Percentiles rank a stretch among this genome's conserved stretches.
These are phyloP conservation scores for Dactylellina haptotyla DNA, from an alignment of 2,329 filamentous ascomycete species.

Conservation along the genomic window DNA sequence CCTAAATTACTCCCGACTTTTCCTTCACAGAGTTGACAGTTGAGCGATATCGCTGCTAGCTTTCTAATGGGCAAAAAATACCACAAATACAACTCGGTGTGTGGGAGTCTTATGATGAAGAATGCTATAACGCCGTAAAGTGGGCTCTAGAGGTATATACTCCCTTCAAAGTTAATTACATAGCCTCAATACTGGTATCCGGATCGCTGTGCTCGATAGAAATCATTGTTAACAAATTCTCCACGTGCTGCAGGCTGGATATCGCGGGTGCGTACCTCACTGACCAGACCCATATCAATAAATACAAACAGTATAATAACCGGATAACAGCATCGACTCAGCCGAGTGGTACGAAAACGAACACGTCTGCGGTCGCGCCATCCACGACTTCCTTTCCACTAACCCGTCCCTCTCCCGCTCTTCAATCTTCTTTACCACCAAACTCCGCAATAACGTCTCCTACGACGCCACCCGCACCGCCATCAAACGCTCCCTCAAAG, in stretches of 20 bases:
- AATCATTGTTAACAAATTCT: too few species aligned
- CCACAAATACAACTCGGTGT: constrained; percentile 79
- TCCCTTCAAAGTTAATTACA: background rate
- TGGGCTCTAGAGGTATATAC: constrained; percentile 67
- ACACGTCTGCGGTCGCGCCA: constrained; percentile 73
- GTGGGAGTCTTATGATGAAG: constrained; percentile 74
- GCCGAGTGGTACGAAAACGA: constrained; percentile 78
- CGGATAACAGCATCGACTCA: constrained; percentile 67
- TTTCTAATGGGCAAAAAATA: constrained; percentile 73
- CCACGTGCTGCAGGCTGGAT: too few species aligned
- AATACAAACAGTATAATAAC: too few species aligned
- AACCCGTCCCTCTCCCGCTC: constrained; percentile 69
- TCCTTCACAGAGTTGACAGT: background rate
- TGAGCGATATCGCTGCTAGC: constrained; percentile 61
- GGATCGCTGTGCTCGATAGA: too few species aligned
- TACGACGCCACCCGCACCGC: constrained; percentile 75
- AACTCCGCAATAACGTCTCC: constrained; percentile 74
- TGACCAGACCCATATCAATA: too few species aligned
- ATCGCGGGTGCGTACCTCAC: constrained; percentile 38
- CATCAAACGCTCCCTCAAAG: constrained; percentile 73
- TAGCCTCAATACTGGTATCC: too few species aligned
- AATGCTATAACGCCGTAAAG: constrained; percentile 70
- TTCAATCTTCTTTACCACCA: constrained; percentile 82
- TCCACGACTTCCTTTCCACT: constrained; percentile 67
- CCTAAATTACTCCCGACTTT: background rate